Conservation (phyloP, 306 rosid genomes). For the Trifolium subterraneum region DNA sequence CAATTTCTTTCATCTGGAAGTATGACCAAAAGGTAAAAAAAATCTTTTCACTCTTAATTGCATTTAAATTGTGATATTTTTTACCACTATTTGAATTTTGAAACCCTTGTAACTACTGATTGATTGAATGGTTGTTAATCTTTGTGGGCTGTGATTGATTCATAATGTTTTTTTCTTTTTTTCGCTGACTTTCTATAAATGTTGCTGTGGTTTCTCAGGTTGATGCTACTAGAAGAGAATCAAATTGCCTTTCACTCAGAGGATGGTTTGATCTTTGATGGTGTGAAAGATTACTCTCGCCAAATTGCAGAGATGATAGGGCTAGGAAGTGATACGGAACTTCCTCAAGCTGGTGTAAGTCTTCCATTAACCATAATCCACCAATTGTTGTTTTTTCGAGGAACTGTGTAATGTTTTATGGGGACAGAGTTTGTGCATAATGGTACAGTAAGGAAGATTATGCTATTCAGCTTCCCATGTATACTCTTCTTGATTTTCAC, state of each 20-base stretch:
- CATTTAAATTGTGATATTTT: not conserved
- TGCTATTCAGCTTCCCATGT: slow-evolving; percentile 27
- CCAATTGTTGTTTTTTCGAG: slow-evolving; percentile 26
- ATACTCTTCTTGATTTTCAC: slow-evolving; percentile 17
- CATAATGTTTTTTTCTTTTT: not conserved
- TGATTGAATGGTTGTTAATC: slow-evolving; percentile 13
- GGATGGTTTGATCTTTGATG: slow-evolving; percentile 83
- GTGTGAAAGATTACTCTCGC: slow-evolving; percentile 91
- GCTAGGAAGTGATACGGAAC: slow-evolving; percentile 76
- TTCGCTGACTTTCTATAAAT: slow-evolving; percentile 6
- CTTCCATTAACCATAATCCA: slow-evolving; percentile 23
- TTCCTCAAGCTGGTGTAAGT: slow-evolving; percentile 92
- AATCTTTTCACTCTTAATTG: too few relatives aligned
- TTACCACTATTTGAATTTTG: not conserved
- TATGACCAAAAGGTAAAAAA: slow-evolving; percentile 88
- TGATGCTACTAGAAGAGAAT: slow-evolving; percentile 97
- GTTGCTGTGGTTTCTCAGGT: slow-evolving; percentile 49
- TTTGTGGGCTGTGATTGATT: slow-evolving; percentile 21
- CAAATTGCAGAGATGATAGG: slow-evolving; percentile 98
- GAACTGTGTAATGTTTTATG: slow-evolving; percentile 22
- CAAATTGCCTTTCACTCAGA: slow-evolving; percentile 97
- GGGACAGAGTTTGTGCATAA: slow-evolving; percentile 24
- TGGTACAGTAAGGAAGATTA: slow-evolving; percentile 14
- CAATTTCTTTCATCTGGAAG: slow-evolving; percentile 99
- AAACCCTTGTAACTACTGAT: not conserved